These are phyloP conservation scores for Dothistroma septosporum DNA, from an alignment of 2,329 filamentous ascomycete genomes.

Conservation along the genomic window DNA sequence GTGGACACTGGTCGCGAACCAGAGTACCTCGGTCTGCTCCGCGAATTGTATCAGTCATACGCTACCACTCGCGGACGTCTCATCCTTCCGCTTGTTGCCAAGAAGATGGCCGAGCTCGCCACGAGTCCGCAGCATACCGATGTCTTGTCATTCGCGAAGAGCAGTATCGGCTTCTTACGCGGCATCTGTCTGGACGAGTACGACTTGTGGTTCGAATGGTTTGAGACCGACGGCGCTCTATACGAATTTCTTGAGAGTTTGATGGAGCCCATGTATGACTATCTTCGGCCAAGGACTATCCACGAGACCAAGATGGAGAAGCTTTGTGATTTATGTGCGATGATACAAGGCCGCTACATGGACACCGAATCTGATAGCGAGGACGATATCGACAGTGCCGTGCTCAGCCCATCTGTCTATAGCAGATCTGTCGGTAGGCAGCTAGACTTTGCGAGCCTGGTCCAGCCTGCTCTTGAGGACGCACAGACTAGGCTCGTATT, in stretches of 20 bases:
- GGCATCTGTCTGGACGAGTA: constrained; percentile 65
- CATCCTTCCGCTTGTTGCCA: constrained; percentile 59
- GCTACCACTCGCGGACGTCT: constrained; percentile 55
- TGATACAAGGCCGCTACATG: constrained; percentile 63
- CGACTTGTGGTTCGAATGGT: constrained; percentile 64
- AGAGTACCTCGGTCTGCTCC: constrained; percentile 63
- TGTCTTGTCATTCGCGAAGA: constrained; percentile 61
- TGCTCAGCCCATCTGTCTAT: constrained; percentile 19
- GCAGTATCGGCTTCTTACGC: constrained; percentile 61
- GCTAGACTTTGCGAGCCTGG: constrained; percentile 59
- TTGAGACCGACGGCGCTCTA: constrained; percentile 57
- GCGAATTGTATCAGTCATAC: constrained; percentile 62
- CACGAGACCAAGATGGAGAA: constrained; percentile 63
- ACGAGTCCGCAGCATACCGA: constrained; percentile 59
- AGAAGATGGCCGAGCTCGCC: constrained; percentile 55
- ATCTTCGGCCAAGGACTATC: constrained; percentile 61
- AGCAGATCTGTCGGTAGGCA: constrained; percentile 22
- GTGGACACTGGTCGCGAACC: constrained; percentile 54
- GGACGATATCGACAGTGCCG: constrained; percentile 40
- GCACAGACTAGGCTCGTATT: constrained; percentile 65
- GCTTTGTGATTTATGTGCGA: constrained; percentile 62
- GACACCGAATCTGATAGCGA: constrained; percentile 49
- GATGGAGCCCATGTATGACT: constrained; percentile 64
- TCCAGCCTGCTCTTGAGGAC: constrained; percentile 63
- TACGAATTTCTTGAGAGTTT: constrained; percentile 65